These are phyloP conservation scores for Mucor mucedo DNA, from an alignment of 371 early-diverging fungal species.

Conservation along the genomic window DNA sequence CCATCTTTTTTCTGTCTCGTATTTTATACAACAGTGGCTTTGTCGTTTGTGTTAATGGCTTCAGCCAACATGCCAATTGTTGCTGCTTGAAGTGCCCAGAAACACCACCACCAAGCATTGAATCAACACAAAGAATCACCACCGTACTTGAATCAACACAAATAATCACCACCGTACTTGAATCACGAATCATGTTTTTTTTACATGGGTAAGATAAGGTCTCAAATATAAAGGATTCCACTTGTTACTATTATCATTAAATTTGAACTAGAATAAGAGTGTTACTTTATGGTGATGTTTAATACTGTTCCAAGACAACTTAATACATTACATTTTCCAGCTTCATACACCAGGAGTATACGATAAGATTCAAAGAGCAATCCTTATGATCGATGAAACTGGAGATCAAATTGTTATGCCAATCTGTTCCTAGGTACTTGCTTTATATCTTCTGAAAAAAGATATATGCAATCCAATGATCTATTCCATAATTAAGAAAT, in stretches of 20 bases:
- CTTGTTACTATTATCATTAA: slow-evolving; percentile 14
- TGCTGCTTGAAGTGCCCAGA: slow-evolving; percentile 14
- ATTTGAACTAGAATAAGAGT: slow-evolving; percentile 14
- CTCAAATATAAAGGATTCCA: too few relatives aligned
- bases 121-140: too few relatives aligned
- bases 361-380: background rate
- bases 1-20: too few relatives aligned
- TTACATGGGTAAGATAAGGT: too few relatives aligned
- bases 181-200: too few relatives aligned
- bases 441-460: slow-evolving; percentile 16
- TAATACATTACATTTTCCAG: background rate
- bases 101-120: too few relatives aligned
- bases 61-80: slow-evolving; percentile 15
- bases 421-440: slow-evolving; percentile 18
- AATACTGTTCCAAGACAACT: slow-evolving; percentile 1
- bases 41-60: slow-evolving; percentile 19
- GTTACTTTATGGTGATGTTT: background rate
- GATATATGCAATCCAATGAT: too few relatives aligned
- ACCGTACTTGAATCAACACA: too few relatives aligned
- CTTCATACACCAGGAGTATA: slow-evolving; percentile 1
- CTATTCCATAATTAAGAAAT: too few relatives aligned
- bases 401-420: background rate
- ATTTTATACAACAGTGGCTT: slow-evolving; percentile 11
- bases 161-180: too few relatives aligned
- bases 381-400: background rate